phyloP scores from a whole-genome alignment of 768 basidiomycete genomes.

The Hortiboletus flavorubellus region DNA sequence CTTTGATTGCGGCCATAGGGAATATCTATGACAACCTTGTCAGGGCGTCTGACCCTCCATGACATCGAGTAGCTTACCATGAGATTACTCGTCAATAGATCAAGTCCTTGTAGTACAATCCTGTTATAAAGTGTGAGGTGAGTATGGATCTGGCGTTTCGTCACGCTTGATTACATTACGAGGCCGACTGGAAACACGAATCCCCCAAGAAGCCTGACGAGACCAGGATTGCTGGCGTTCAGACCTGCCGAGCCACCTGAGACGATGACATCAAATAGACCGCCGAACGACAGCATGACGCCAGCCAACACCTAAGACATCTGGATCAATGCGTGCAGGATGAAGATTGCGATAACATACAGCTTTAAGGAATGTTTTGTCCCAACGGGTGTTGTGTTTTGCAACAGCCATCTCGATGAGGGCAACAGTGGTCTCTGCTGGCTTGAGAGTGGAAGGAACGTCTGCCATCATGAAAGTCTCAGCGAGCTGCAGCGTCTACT shows the following conservation, averaged over 20 bases:
- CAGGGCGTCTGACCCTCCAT: neutral
- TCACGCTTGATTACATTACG: conserved; percentile 52
- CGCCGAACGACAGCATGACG: conserved; percentile 73
- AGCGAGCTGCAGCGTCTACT: neutral
- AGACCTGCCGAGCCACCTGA: conserved; percentile 56
- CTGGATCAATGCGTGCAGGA: neutral
- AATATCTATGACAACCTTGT: conserved; percentile 44
- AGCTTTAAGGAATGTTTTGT: conserved; percentile 64
- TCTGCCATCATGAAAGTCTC: conserved; percentile 17
- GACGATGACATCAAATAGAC: conserved; percentile 59
- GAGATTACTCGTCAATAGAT: conserved; percentile 74
- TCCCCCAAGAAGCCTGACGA: conserved; percentile 62
- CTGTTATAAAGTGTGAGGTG: conserved; percentile 31
- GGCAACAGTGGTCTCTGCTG: conserved; percentile 52
- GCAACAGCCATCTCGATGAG: conserved; percentile 55
- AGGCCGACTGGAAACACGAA: conserved; percentile 76
- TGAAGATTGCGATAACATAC: conserved; percentile 37
- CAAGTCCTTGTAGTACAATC: conserved; percentile 70
- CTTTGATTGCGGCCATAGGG: conserved; percentile 63
- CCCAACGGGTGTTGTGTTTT: conserved; percentile 64
- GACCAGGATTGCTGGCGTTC: conserved; percentile 54
- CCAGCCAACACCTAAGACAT: conserved; percentile 57
- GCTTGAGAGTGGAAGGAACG: conserved; percentile 49
- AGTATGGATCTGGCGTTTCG: neutral
- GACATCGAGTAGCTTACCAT: conserved; percentile 43